Conservation (phyloP, 2,329 filamentous ascomycete species). For the Ceratocystis alfenasii region DNA sequence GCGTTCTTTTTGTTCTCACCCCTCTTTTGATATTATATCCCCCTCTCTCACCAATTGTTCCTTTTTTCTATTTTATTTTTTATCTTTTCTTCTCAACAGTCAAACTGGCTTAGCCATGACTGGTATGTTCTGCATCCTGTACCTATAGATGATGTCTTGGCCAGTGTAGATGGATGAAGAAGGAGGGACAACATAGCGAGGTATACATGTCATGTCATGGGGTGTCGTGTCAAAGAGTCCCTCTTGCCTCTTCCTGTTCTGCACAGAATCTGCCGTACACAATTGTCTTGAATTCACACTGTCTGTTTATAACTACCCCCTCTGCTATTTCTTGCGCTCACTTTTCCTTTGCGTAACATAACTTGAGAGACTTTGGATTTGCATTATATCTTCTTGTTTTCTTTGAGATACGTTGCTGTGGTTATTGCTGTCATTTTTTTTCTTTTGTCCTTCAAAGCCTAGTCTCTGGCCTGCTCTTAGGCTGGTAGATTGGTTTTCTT, state of each 20-base stretch:
- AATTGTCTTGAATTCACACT: too few relatives aligned
- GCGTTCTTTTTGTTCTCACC: background rate
- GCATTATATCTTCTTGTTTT: slow-evolving; percentile 24
- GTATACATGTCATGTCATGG: background rate
- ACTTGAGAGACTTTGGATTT: slow-evolving; percentile 13
- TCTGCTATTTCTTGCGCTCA: background rate
- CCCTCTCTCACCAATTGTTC: background rate
- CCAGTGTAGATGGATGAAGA: background rate
- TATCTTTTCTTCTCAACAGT: background rate
- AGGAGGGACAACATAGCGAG: background rate
- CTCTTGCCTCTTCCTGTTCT: too few relatives aligned
- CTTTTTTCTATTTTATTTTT: background rate
- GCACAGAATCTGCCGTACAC: too few relatives aligned
- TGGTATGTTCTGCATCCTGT: background rate
- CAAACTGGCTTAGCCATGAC: too few relatives aligned
- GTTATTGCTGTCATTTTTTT: slow-evolving; percentile 15
- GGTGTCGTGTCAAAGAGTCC: too few relatives aligned
- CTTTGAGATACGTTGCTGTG: background rate
- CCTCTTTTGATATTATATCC: background rate
- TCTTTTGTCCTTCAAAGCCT: background rate
- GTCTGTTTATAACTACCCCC: background rate
- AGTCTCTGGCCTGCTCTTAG: background rate
- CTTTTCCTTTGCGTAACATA: slow-evolving; percentile 16
- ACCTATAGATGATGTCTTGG: background rate
- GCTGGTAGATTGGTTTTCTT: too few relatives aligned